These are phyloP conservation scores for Xylaria castorea DNA, from an alignment of 495 filamentous ascomycete species.

Conservation along the genomic window DNA sequence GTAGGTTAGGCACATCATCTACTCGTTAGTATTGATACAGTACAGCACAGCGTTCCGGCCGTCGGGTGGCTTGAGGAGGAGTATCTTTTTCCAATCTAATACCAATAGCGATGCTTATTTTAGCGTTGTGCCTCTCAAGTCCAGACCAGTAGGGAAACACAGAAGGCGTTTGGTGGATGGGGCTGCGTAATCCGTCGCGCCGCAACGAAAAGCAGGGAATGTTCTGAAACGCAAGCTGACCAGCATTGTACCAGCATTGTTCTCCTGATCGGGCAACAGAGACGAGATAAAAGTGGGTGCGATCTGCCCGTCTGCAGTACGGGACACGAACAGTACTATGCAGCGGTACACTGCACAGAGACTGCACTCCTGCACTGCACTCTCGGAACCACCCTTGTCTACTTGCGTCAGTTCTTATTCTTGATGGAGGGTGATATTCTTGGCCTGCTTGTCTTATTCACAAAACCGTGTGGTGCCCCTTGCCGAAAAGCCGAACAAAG, in stretches of 20 bases:
- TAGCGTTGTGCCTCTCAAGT: neutral
- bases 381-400: conserved; percentile 12
- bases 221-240: conserved; percentile 20
- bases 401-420: conserved; percentile 19
- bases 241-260: neutral
- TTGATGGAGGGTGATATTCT: conserved; percentile 19
- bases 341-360: neutral
- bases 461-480: neutral
- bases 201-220: conserved; percentile 20
- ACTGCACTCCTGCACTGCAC: neutral
- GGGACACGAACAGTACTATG: neutral
- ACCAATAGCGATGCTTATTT: conserved; percentile 7
- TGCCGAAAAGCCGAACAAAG: conserved; percentile 18
- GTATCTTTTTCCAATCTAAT: neutral
- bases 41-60: neutral
- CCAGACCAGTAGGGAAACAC: neutral
- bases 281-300: neutral
- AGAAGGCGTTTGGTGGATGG: conserved; percentile 1
- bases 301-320: conserved; percentile 15
- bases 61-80: conserved; percentile 1
- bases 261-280: conserved; percentile 13
- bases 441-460: conserved; percentile 1
- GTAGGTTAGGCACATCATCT: neutral
- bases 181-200: conserved; percentile 16
- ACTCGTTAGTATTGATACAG: neutral